Base-by-base conservation (phyloP, 352 stramenopile genomes). In the Phytophthora pinifolia region DNA sequence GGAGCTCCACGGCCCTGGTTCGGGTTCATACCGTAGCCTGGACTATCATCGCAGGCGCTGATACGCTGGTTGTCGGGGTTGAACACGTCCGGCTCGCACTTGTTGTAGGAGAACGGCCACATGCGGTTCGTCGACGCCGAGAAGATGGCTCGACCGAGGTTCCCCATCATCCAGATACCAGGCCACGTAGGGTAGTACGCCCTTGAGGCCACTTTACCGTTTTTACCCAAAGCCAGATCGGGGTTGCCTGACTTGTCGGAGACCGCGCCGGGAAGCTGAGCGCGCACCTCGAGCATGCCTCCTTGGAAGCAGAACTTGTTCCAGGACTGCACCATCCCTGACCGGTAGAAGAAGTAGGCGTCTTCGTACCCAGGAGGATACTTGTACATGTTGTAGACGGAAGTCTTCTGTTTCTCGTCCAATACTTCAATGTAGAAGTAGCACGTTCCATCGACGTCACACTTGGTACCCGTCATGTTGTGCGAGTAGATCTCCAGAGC, bases 261-360 rank as follows among this genome's bases (percentile, higher is more conserved):
- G 5, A 86, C 65, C 14, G 91, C 86, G 9, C 92, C 94, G 0
- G 92, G 94, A 6, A 98, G 72, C 46, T 96, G 88, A 6, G 91
- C 84, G 36, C 79, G 65, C 9, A 97, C 74, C 58, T 98, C 91
- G 18, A 97, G 61, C 55, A 98, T 86, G 10, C 93, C 93, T 3
- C 90, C 90, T 25, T 92, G 92, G 60, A 96, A 96, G 58, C 90
- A 97, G 51, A 97, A 97, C 34, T 97, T 97, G 56, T 97, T 96
- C 90, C 90, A 97, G 1, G 60, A 77, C 63, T 97, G 88, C 5
- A 97, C 42, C 86, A 97, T 94, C 0, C 69, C 92, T n/a, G 79
- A 81, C 20, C 74, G 54, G 39, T 72, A 72, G 49, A 45, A 75
- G 49, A 84, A 88, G 29, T 70, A 27, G 22, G 67, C 68, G 32